phyloP scores from a whole-genome alignment of 2,329 filamentous ascomycete species.

The Ustulina deusta region DNA sequence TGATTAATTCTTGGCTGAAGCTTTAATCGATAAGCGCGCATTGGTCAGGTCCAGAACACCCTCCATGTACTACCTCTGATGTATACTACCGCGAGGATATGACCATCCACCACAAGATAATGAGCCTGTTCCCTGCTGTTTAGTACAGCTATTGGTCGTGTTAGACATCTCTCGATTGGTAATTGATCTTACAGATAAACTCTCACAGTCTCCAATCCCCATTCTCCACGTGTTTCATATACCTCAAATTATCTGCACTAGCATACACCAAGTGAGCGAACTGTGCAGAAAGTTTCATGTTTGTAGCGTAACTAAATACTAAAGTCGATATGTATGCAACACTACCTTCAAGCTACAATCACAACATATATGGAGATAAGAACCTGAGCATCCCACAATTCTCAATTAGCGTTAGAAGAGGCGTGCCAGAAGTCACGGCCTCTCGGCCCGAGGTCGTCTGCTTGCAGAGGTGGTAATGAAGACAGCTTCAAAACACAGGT shows the following conservation, averaged over 20 bases:
- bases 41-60: neutral
- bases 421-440: neutral
- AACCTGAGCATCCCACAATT: no score
- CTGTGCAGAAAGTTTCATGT: neutral
- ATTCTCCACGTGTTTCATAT: conserved; percentile 4
- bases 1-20: neutral
- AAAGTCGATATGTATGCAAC: neutral
- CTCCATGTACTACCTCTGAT: no score
- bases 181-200: neutral
- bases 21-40: conserved; percentile 4
- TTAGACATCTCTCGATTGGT: neutral
- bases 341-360: neutral
- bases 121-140: neutral
- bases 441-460: neutral
- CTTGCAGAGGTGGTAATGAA: neutral
- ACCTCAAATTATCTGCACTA: neutral
- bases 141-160: neutral
- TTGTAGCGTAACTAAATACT: neutral
- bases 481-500: no score
- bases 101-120: neutral
- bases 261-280: neutral
- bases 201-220: conserved; percentile 2
- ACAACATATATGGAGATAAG: neutral
- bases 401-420: no score
- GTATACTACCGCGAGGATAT: no score